phyloP scores from a whole-genome alignment of 2,329 filamentous ascomycete genomes.

The Penicillium sp. region DNA sequence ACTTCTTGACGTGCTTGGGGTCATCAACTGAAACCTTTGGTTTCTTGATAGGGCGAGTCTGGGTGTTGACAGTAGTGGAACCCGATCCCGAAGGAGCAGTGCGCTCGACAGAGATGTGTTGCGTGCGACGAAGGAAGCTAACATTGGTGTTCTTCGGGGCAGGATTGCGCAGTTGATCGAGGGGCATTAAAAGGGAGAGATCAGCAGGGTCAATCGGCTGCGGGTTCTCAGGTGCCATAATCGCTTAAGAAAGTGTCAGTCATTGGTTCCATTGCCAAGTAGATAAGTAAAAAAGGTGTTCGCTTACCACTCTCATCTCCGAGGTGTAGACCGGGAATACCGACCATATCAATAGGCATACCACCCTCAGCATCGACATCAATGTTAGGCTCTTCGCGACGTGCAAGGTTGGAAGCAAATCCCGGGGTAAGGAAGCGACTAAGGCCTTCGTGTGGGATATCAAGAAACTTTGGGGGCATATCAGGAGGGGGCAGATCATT shows the following conservation, averaged over 20 bases:
- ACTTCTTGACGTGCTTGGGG: constrained; percentile 61
- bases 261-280: not conserved
- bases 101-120: constrained; percentile 69
- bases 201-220: constrained; percentile 80
- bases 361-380: constrained; percentile 97
- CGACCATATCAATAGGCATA: constrained; percentile 94
- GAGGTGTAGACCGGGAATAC: constrained; percentile 91
- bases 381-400: constrained; percentile 92
- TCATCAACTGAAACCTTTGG: constrained; percentile 52
- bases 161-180: constrained; percentile 82
- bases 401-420: constrained; percentile 83
- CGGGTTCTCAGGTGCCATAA: constrained; percentile 72
- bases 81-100: constrained; percentile 34
- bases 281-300: constrained; percentile 8
- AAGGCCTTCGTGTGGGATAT: constrained; percentile 92
- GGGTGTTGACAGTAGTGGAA: constrained; percentile 25
- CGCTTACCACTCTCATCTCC: constrained; percentile 85
- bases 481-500: constrained; percentile 94
- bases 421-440: constrained; percentile 86
- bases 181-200: constrained; percentile 76
- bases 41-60: constrained; percentile 30
- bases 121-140: constrained; percentile 91
- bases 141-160: constrained; percentile 75
- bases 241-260: constrained; percentile 56
- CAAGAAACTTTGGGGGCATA: constrained; percentile 91